Conservation (phyloP, 306 rosid genomes). For the Vigna reflexopilosa region DNA sequence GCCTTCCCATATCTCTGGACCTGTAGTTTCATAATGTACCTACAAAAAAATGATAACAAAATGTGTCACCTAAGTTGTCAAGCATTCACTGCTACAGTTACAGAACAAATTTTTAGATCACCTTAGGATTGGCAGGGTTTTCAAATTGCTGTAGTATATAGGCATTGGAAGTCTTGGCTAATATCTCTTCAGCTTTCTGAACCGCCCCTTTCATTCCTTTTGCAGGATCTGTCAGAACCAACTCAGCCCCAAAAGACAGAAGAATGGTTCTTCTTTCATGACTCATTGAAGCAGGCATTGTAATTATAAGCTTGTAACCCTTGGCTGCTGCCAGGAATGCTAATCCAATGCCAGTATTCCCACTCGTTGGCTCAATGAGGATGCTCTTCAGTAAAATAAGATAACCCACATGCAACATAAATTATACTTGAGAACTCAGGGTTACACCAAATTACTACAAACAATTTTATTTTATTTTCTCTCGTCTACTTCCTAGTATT, state of each 20-base stretch:
- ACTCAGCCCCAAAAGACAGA: conserved; percentile 66
- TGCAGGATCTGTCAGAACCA: conserved; percentile 69
- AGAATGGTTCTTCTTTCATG: conserved; percentile 71
- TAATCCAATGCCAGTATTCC: conserved; percentile 69
- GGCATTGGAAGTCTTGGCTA: conserved; percentile 67
- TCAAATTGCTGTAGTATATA: conserved; percentile 71
- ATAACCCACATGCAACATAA: conserved; percentile 23
- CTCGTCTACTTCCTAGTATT: conserved; percentile 5
- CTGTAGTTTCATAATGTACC: conserved; percentile 76
- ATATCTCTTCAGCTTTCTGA: conserved; percentile 73
- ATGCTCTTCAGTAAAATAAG: conserved; percentile 52
- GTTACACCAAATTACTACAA: conserved; percentile 18
- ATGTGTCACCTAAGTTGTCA: conserved; percentile 10
- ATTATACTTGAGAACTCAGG: conserved; percentile 37
- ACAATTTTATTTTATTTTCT: not conserved
- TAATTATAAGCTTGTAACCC: conserved; percentile 63
- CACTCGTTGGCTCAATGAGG: conserved; percentile 71
- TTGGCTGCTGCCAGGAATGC: conserved; percentile 75
- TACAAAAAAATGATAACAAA: conserved; percentile 29
- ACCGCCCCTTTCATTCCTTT: conserved; percentile 72
- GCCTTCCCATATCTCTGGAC: conserved; percentile 80
- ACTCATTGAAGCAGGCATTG: conserved; percentile 80
- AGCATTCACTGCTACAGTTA: conserved; percentile 21
- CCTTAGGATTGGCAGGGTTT: conserved; percentile 83
- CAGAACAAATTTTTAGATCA: conserved; percentile 29